These are phyloP conservation scores for Coccinonectria pachysandricola DNA, from an alignment of 2,329 filamentous ascomycete species.

Conservation along the genomic window DNA sequence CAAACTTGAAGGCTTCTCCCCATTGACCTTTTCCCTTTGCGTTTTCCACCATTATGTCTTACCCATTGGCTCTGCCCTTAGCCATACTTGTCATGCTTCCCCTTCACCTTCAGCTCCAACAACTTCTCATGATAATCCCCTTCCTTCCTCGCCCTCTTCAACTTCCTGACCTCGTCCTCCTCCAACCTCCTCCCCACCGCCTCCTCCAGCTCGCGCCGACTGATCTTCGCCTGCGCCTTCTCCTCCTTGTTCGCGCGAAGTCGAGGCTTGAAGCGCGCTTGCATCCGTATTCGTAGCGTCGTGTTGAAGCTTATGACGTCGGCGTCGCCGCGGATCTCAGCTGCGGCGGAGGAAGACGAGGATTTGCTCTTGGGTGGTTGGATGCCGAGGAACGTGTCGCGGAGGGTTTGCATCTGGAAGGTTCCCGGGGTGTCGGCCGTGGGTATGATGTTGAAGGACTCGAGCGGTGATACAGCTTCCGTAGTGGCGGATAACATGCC, in stretches of 20 bases:
- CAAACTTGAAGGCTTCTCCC: no score
- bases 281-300: slow-evolving; percentile 78
- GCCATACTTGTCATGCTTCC: slow-evolving; percentile 77
- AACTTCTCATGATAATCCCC: slow-evolving; percentile 85
- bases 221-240: slow-evolving; percentile 77
- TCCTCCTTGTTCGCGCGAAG: slow-evolving; percentile 72
- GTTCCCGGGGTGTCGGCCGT: slow-evolving; percentile 56
- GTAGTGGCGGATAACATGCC: slow-evolving; percentile 67
- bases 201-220: slow-evolving; percentile 71
- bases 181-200: slow-evolving; percentile 65
- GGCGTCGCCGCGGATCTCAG: slow-evolving; percentile 69
- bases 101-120: slow-evolving; percentile 80
- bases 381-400: slow-evolving; percentile 59
- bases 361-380: slow-evolving; percentile 43
- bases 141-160: slow-evolving; percentile 76
- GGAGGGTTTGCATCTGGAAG: slow-evolving; percentile 65
- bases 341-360: slow-evolving; percentile 27
- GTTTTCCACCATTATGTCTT: no score
- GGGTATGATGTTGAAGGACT: slow-evolving; percentile 64
- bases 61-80: slow-evolving; percentile 15
- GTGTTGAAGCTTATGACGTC: slow-evolving; percentile 57
- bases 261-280: slow-evolving; percentile 83
- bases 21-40: no score
- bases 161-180: slow-evolving; percentile 73
- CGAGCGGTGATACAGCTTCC: slow-evolving; percentile 74